Percentiles rank a stretch among this genome's conserved stretches.
Evolutionary conservation across 176 grass and related monocot species (phyloP).

Genomic region (Rhynchospora breviuscula): DNA sequence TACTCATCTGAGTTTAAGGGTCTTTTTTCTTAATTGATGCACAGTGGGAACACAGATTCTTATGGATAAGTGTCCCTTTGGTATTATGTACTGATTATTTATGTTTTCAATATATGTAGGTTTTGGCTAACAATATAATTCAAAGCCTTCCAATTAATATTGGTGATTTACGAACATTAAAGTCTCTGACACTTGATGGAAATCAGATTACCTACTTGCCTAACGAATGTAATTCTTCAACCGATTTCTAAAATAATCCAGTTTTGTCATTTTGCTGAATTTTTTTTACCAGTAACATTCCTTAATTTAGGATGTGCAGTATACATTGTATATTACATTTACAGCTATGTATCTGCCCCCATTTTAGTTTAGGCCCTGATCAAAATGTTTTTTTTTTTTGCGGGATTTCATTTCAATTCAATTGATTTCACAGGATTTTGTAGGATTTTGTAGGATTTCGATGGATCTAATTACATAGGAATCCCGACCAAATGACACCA

Average conservation of each 20-base stretch:
- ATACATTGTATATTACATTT: neutral
- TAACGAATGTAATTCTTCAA: constrained; percentile 67
- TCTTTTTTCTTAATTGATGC: neutral
- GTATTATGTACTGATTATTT: neutral
- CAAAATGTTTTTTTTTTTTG: too few species aligned
- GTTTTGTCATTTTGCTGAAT: neutral
- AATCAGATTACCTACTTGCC: constrained; percentile 67
- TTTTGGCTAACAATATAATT: constrained; percentile 78
- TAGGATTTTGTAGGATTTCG: too few species aligned
- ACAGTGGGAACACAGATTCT: constrained; percentile 19
- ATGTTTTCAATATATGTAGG: constrained; percentile 40
- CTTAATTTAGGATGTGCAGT: neutral
- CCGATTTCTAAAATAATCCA: neutral
- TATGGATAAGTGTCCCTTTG: neutral
- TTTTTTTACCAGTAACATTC: neutral
- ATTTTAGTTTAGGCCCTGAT: too few species aligned
- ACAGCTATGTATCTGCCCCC: neutral
- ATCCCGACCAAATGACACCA: too few species aligned
- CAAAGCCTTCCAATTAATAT: constrained; percentile 74
- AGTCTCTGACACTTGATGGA: constrained; percentile 89
- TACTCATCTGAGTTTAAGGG: neutral
- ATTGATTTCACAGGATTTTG: too few species aligned
- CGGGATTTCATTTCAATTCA: too few species aligned
- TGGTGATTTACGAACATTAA: constrained; percentile 67
- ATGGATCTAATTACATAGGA: too few species aligned